phyloP scores from a whole-genome alignment of 345 rosid species.

The Gossypium sturtianum region DNA sequence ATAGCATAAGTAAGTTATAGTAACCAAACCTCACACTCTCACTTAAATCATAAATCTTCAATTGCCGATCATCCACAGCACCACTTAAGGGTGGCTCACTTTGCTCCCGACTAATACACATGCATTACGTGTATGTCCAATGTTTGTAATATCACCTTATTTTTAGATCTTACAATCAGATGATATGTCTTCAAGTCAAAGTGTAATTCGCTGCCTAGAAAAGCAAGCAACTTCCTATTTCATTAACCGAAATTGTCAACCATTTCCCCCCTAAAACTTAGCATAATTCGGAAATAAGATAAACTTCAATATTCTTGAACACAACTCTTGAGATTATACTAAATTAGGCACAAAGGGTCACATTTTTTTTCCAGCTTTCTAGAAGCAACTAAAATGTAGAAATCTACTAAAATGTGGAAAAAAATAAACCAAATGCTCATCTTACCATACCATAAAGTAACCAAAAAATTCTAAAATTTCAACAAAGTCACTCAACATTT shows the following conservation, averaged over 20 bases:
- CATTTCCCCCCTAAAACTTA: background rate
- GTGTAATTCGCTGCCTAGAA: background rate
- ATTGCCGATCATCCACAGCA: background rate
- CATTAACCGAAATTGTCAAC: background rate
- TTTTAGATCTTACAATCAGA: background rate
- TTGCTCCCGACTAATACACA: background rate
- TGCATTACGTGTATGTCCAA: too few relatives aligned
- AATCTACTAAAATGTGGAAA: background rate
- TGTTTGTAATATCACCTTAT: background rate
- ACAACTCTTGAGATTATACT: background rate
- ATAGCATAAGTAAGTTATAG: background rate
- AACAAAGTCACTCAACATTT: background rate
- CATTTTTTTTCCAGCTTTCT: background rate
- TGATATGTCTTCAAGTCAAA: background rate
- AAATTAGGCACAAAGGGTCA: background rate
- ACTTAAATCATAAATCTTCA: background rate
- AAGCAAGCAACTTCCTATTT: background rate
- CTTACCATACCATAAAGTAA: background rate
- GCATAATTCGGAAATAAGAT: background rate
- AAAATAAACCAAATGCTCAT: background rate
- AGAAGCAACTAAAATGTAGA: background rate
- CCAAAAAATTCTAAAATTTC: background rate
- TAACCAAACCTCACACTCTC: background rate
- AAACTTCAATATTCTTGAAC: background rate
- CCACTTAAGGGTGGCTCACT: background rate